Percentiles rank a stretch among this genome's conserved stretches.
These are phyloP conservation scores for Podaxis sp. DNA, from an alignment of 768 basidiomycete species.

Conservation along the genomic window DNA sequence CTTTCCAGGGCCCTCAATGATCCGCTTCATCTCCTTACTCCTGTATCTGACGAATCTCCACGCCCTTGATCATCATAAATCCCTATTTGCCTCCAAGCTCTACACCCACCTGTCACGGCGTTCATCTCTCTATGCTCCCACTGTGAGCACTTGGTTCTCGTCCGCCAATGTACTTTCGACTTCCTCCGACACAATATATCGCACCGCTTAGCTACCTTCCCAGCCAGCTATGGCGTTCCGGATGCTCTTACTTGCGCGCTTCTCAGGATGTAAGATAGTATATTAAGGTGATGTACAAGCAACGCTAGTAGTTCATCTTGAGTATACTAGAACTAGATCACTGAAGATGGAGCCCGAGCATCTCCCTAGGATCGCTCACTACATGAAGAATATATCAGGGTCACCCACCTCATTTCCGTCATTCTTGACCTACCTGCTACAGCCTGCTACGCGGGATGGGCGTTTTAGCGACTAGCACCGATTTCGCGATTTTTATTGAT, in stretches of 20 bases:
- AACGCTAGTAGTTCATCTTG: background rate
- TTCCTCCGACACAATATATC: conserved; percentile 1
- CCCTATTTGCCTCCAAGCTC: background rate
- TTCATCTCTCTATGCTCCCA: background rate
- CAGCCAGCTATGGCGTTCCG: conserved; percentile 14
- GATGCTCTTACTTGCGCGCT: background rate
- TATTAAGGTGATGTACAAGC: background rate
- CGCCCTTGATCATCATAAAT: background rate
- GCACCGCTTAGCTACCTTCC: conserved; percentile 5
- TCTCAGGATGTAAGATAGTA: background rate
- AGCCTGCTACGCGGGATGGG: no score
- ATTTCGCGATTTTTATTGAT: background rate
- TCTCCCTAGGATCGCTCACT: no score
- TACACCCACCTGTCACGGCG: background rate
- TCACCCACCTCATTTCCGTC: no score
- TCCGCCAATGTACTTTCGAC: background rate
- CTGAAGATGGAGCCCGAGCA: no score
- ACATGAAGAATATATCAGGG: no score
- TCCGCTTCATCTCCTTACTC: conserved; percentile 1
- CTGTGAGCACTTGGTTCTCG: background rate
- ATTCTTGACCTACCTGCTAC: no score
- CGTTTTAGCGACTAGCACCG: no score
- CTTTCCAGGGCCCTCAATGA: background rate
- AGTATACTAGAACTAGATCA: background rate
- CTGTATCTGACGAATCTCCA: conserved; percentile 2